Evolutionary conservation across 345 rosid species (phyloP).

Genomic region (Acer saccharum): DNA sequence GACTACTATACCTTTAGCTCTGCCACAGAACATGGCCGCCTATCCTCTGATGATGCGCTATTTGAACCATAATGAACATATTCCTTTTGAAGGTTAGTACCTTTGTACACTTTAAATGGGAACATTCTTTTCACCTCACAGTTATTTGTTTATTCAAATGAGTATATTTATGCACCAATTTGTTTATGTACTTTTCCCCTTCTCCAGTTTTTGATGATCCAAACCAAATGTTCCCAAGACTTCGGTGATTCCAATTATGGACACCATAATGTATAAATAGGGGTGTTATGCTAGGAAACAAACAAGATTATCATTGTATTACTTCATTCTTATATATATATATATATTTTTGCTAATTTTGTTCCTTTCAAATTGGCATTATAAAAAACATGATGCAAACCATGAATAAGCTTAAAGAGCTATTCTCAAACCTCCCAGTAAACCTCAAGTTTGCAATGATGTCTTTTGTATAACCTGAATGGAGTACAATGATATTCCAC

Average conservation of each 20-base stretch:
- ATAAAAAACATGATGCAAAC: neutral
- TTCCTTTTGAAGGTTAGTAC: conserved; percentile 57
- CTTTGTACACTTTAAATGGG: neutral
- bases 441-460: conserved; percentile 1
- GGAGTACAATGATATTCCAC: neutral
- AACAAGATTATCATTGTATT: neutral
- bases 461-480: neutral
- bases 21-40: conserved; percentile 48
- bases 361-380: neutral
- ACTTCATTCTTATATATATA: neutral
- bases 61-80: conserved; percentile 42
- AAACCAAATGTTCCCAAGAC: neutral
- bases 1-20: conserved; percentile 45
- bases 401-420: neutral
- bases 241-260: neutral
- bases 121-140: neutral
- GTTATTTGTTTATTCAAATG: neutral
- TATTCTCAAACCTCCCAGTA: neutral
- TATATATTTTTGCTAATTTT: neutral
- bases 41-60: conserved; percentile 54
- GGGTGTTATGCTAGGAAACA: neutral
- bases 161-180: neutral
- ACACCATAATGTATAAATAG: neutral
- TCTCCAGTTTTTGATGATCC: neutral
- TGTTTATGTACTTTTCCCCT: neutral